Base-by-base conservation (phyloP, 352 stramenopile species). In the Phytophthora aleatoria region DNA sequence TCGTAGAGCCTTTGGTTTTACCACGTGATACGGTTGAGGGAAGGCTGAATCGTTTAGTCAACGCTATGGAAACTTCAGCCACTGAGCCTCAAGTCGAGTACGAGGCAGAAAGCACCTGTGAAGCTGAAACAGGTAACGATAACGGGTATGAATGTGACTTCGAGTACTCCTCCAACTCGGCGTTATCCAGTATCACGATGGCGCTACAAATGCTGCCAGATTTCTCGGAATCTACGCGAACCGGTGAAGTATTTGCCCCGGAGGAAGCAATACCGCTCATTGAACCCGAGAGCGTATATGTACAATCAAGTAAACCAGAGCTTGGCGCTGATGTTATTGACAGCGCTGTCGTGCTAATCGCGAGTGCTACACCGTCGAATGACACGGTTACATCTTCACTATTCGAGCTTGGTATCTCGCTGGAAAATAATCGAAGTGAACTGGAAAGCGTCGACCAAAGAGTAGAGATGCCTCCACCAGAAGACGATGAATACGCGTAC, bases 111-210 rank as follows among this genome's bases (percentile, higher is more conserved):
- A 1, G 3, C 35, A 41, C 5, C 35, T 12, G 35, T 41, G 35
- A n/a, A 41, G 35, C 35, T n/a, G 35, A 31, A 26, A 38, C 10
- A 36, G 15, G 15, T 47, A 7, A 36, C 28, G 44, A 58, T 9
- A 45, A 58, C 45, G 45, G 2, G n/a, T 76, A 63, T 31, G 59
- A 61, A 8, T 69, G 61, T 24, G 50, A 71, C 5, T 74, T 78
- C 35, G 71, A 80, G 36, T 78, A 80, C 39, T 80, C 74, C 13
- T 77, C 74, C 26, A 60, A 72, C 5, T 56, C 68, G 0, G 59
- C 67, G 9, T 49, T 66, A 16, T 73, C 74, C 26, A 76, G 59
- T 59, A 85, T 85, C 20, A 69, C 74, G 3, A 64, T 59, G 16
- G 77, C 74, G 6, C 41, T 85, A 47, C 62, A 73, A 31, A 57